A percentile compares a stretch with the other conserved stretches of the same genome.
These are phyloP conservation scores for Candida broadrunensis DNA, from an alignment of 805 yeast genomes.

Conservation along the genomic window DNA sequence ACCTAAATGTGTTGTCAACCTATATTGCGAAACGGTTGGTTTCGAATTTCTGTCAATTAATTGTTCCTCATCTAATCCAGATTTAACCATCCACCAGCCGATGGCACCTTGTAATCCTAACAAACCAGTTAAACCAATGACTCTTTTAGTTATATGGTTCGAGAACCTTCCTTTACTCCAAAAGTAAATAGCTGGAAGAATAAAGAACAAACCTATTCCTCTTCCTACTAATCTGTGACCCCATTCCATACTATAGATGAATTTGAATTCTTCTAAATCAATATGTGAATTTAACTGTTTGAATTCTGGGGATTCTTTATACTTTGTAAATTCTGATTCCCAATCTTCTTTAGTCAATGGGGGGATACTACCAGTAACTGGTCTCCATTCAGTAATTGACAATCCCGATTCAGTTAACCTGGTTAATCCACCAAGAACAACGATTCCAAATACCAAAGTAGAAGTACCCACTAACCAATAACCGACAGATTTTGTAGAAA, in stretches of 20 bases:
- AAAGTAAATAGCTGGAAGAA: conserved; percentile 83
- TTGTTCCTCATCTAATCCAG: conserved; percentile 83
- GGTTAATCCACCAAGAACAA: conserved; percentile 93
- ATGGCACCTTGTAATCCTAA: conserved; percentile 92
- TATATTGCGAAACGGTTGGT: conserved; percentile 96
- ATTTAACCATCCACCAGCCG: conserved; percentile 99
- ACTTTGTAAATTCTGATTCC: conserved; percentile 80
- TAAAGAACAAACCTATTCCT: conserved; percentile 78
- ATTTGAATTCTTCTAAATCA: conserved; percentile 88
- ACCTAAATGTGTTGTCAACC: conserved; percentile 90
- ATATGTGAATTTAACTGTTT: conserved; percentile 84
- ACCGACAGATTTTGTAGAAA: conserved; percentile 52
- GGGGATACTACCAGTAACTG: conserved; percentile 93
- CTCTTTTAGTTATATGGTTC: conserved; percentile 59
- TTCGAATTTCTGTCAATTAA: conserved; percentile 78
- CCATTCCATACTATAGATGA: conserved; percentile 98
- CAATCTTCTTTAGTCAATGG: conserved; percentile 80
- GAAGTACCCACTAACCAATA: conserved; percentile 89
- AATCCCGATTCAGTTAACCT: conserved; percentile 94
- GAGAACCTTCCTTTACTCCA: conserved; percentile 65
- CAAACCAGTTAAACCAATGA: conserved; percentile 69
- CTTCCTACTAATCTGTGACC: conserved; percentile 91
- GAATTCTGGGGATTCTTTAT: conserved; percentile 87
- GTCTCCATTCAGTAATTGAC: conserved; percentile 97
- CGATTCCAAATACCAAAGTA: conserved; percentile 88